Base-by-base conservation (phyloP, 2,329 filamentous ascomycete species). In the Coleophoma crateriformis region DNA sequence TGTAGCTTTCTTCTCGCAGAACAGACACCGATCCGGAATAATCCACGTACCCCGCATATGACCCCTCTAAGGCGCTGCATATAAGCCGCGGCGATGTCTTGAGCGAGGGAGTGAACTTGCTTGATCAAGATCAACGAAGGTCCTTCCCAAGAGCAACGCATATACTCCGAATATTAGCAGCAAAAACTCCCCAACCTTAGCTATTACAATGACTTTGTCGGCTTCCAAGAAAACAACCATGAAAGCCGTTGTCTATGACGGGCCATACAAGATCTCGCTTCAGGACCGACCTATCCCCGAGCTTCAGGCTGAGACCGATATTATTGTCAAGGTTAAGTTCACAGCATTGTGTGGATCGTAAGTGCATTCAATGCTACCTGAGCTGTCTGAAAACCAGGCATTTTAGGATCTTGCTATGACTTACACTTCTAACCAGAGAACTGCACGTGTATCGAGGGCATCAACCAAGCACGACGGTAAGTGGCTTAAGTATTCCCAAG, bases 231-330 rank as follows among this genome's bases (percentile, higher is more conserved):
- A 44, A 11, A 60, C 61, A 56, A 87, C 79, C 1, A 95, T 96
- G 90, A 87, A 87, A 66, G 90, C 89, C 33, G 88, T 96, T 34
- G 79, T 95, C 49, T 94, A 95, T 71, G 85, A 92, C 54, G 88
- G 85, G 2, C 85, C 87, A 4, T 76, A 79, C 61, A 82, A 88
- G 62, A 77, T 95, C 48, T 84, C 79, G 1, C 70, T 96, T 48
- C 85, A 95, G 70, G 81, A 92, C 52, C 78, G 88, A 20, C 89
- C 89, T 1, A 77, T 91, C 13, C 90, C 90, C 2, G 77, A 79
- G 57, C 75, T 95, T 55, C 75, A 84, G 60, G 75, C 86, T 50
- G 75, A 81, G 11, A 77, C 75, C 53, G 90, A 95, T 64, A 79
- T 91, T 53, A 83, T 95, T 58, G 81, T 95, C 62, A 90, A 88